Percentiles rank a stretch among this genome's conserved stretches.
Evolutionary conservation across 495 filamentous ascomycete species (phyloP).

Genomic region (Tricharina praecox): DNA sequence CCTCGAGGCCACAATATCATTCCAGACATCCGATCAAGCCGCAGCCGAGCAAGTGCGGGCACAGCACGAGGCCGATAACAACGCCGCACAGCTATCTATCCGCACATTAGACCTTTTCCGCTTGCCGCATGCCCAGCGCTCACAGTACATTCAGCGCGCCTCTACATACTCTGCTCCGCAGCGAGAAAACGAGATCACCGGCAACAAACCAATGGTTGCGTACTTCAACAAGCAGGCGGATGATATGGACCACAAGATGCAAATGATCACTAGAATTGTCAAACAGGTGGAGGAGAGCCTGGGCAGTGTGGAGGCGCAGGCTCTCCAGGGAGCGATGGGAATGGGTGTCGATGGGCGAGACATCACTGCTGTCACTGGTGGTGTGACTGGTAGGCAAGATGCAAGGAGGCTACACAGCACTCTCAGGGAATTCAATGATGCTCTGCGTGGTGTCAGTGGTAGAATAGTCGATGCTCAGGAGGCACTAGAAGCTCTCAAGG

Average conservation of each 20-base stretch:
- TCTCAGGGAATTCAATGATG: conserved; percentile 26
- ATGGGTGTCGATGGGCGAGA: conserved; percentile 11
- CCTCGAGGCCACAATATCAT: conserved; percentile 25
- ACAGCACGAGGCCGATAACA: conserved; percentile 17
- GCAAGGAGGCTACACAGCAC: conserved; percentile 21
- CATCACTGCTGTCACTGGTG: conserved; percentile 12
- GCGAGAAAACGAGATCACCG: conserved; percentile 24
- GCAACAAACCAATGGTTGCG: conserved; percentile 23
- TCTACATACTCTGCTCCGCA: conserved; percentile 6
- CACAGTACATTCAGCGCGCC: conserved; percentile 23
- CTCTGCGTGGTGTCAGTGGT: conserved; percentile 19
- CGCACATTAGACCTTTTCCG: conserved; percentile 24
- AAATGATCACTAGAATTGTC: conserved; percentile 17
- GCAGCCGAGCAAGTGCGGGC: conserved; percentile 15
- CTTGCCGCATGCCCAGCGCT: conserved; percentile 21
- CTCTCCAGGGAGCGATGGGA: conserved; percentile 10
- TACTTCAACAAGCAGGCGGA: conserved; percentile 23
- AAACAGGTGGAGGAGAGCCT: conserved; percentile 24
- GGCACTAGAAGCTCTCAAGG: conserved; percentile 17
- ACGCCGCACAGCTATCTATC: conserved; percentile 22
- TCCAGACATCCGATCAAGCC: conserved; percentile 21
- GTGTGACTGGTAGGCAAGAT: conserved; percentile 20
- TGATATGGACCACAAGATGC: conserved; percentile 21
- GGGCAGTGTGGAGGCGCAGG: conserved; percentile 21
- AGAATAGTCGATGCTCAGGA: conserved; percentile 25